Evolutionary conservation across 345 rosid species (phyloP), one percentile per base, ranked within the genome.

Genomic region (Psidium friedrichsthalianum): DNA sequence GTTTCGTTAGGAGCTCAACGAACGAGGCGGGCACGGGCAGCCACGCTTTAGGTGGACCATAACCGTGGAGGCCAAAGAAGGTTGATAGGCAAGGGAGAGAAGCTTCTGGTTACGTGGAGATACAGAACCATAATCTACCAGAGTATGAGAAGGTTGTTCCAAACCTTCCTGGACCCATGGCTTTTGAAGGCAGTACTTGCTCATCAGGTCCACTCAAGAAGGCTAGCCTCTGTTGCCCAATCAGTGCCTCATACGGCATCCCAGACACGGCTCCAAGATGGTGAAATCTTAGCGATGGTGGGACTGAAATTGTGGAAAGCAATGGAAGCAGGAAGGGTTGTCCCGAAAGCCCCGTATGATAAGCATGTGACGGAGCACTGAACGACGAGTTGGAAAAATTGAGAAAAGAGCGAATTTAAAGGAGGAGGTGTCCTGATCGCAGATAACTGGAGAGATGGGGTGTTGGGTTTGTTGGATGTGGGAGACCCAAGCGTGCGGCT

Each of bases 171-270:
- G 74, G 99, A 95, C 86, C 98, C 98, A 14, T 92, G 91, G 89
- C 96, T 97, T 1, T 97, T 1, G 94, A 95, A 56, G 98, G 96
- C n/a, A 93, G 84, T 95, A 92, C 86, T 88, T n/a, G n/a, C 90
- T 69, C 86, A n/a, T 93, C 78, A 95, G 90, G 82, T 91, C 96
- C 3, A 96, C 95, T 0, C 92, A 92, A 36, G n/a, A n/a, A 97
- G 92, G 88, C 94, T 97, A 51, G 98, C 96, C 20, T 91, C 91
- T 2, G 91, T 97, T 36, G 98, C 99, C 99, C 36, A 97, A 95
- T 91, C 88, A 90, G 53, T 97, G 98, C 93, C 88, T 97, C 87
- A 85, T 88, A 54, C 89, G 92, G 64, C 94, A 94, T 85, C 92
- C 95, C 0, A 95, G 82, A 32, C 87, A 1, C 95, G 98, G 15